A percentile compares a stretch with the other conserved stretches of the same genome.
phyloP scores from a whole-genome alignment of 768 basidiomycete species.

The Lentinula detonsa region DNA sequence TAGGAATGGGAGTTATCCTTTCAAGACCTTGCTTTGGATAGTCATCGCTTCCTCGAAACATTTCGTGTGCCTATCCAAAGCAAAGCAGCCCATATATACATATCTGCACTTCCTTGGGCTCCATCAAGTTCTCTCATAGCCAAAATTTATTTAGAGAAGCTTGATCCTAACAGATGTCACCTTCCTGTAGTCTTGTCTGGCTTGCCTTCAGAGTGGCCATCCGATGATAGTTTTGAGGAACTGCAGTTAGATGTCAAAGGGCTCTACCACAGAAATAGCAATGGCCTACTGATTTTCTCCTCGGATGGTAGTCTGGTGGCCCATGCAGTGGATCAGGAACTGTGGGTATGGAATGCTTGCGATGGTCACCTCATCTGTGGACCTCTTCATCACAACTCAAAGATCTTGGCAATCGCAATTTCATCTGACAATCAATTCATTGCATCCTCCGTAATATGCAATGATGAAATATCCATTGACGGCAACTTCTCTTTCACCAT shows the following conservation, averaged over 20 bases:
- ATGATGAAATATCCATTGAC: neutral
- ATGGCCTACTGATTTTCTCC: neutral
- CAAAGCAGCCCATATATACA: neutral
- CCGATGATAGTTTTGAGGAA: neutral
- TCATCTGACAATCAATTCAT: neutral
- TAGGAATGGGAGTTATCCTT: neutral
- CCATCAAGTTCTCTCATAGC: neutral
- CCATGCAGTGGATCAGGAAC: neutral
- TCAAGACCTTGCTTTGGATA: neutral
- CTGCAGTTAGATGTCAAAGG: neutral
- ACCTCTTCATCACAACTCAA: neutral
- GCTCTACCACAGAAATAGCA: neutral
- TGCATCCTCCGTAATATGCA: neutral
- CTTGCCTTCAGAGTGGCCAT: neutral
- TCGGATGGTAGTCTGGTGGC: neutral
- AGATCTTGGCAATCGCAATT: neutral
- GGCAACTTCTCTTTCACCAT: no score
- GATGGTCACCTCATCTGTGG: neutral
- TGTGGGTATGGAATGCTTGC: neutral
- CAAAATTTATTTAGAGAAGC: neutral
- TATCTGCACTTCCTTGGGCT: neutral
- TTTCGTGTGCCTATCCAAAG: neutral
- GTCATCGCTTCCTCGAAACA: neutral
- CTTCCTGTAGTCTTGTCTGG: neutral
- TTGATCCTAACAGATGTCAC: neutral